Base-by-base conservation (phyloP, 2,329 filamentous ascomycete species). In the Arthrobotrys megalospora region DNA sequence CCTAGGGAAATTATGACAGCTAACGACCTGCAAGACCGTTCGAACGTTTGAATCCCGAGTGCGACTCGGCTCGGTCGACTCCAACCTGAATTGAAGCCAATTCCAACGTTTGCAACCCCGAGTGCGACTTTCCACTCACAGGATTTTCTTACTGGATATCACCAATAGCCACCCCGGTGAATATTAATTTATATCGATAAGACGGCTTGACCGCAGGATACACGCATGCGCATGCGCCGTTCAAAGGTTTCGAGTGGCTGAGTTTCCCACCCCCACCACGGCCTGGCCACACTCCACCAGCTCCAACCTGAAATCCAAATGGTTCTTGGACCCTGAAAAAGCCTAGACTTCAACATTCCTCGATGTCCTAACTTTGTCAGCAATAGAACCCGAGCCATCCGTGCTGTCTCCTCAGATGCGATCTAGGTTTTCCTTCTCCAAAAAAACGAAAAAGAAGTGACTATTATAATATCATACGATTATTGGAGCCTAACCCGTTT, bases 131-230 rank as follows among this genome's bases (percentile, higher is more conserved):
- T 19, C 34, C 52, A n/a, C 52, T 58, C 52, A 58, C 32, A 58
- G 32, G 14, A 14, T 38, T 58, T 14, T 43, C 34, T 43, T 36
- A 43, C 36, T 38, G 1, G 55, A 60, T 32, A 43, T 60, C 36
- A 28, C 36, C 36, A 43, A 60, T 60, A 58, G 52, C 14, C 32
- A 60, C 55, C 55, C 55, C 24, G 34, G 55, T 60, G n/a, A 28
- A 60, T 60, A 60, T 60, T 60, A 60, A 60, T 60, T 43, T 60
- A 43, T 60, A 60, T 60, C 55, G 55, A 60, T 43, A 60, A 60
- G 19, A 43, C 55, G 55, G 55, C 36, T 60, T 60, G 55, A 60
- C 36, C 55, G 55, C 34, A 58, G 52, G 52, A 58, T 58, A n/a
- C 55, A 60, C 10, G 32, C 52, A 38, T 38, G 6, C 10, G 36